These are phyloP conservation scores for Albophoma yamanashiensis DNA, from an alignment of 2,329 filamentous ascomycete genomes.

Conservation along the genomic window DNA sequence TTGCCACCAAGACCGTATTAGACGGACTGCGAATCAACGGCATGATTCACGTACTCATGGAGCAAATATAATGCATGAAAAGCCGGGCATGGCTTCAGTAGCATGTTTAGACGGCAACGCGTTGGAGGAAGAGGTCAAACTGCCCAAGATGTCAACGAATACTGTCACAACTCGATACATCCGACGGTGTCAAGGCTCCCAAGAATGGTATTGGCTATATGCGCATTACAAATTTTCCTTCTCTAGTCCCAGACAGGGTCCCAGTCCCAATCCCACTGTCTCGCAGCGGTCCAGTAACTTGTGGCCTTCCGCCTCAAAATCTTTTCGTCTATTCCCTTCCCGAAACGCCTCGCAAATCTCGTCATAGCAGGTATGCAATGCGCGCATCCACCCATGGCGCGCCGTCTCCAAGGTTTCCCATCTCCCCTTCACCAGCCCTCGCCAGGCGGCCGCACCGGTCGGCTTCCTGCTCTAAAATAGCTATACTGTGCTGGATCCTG, in stretches of 20 bases:
- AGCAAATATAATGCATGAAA: background rate
- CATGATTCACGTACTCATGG: background rate
- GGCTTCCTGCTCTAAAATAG: slow-evolving; percentile 38
- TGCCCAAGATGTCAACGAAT: background rate
- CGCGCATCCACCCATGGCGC: background rate
- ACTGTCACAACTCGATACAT: background rate
- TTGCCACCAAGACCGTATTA: background rate
- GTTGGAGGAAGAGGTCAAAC: background rate
- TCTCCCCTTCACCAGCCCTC: slow-evolving; percentile 24
- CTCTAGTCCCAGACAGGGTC: background rate
- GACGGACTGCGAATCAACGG: background rate
- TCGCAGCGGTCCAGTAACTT: background rate
- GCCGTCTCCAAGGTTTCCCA: background rate
- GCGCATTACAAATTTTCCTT: background rate
- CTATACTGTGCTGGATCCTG: slow-evolving; percentile 38
- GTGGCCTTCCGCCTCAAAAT: background rate
- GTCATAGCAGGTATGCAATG: background rate
- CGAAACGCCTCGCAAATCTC: slow-evolving; percentile 8
- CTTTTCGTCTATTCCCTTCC: slow-evolving; percentile 7
- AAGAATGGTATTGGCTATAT: too few relatives aligned
- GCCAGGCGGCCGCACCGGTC: slow-evolving; percentile 20
- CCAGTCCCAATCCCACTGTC: background rate
- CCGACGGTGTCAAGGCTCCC: background rate
- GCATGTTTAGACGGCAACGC: background rate
- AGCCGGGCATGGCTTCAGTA: too few relatives aligned